Conservation (phyloP, 306 rosid species). For the Potentilla sterilis region DNA sequence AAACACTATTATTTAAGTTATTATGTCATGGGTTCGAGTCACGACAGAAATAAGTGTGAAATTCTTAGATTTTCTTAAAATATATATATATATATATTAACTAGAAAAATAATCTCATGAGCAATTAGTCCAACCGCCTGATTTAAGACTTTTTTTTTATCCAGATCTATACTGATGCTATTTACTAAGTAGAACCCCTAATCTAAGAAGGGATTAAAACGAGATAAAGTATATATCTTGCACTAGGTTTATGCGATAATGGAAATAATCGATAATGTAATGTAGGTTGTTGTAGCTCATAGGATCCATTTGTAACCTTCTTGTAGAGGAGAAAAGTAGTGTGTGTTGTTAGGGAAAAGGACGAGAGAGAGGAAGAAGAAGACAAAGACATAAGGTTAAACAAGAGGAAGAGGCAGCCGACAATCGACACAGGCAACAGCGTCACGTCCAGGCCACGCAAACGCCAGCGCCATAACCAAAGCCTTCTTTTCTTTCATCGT, state of each 20-base stretch:
- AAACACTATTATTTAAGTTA: too few relatives aligned
- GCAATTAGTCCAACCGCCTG: not conserved
- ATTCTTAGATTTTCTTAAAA: too few relatives aligned
- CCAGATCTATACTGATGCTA: too few relatives aligned
- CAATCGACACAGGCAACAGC: not conserved
- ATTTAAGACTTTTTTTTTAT: too few relatives aligned
- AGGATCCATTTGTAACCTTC: not conserved
- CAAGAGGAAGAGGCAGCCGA: not conserved
- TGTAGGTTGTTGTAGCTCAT: not conserved
- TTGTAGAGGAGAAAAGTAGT: not conserved
- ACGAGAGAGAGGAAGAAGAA: not conserved
- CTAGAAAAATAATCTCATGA: not conserved
- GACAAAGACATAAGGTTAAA: not conserved
- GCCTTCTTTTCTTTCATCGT: not conserved
- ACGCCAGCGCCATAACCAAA: constrained; percentile 4
- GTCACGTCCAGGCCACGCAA: constrained; percentile 25
- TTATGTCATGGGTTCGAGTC: too few relatives aligned
- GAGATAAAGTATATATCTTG: too few relatives aligned
- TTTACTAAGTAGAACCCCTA: too few relatives aligned
- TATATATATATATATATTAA: too few relatives aligned
- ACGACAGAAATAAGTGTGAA: too few relatives aligned
- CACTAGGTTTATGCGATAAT: not conserved
- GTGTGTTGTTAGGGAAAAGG: not conserved
- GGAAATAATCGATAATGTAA: not conserved
- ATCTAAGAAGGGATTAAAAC: too few relatives aligned